Conservation (phyloP, 140 eudicot genomes). For the Oenanthe javanica region DNA sequence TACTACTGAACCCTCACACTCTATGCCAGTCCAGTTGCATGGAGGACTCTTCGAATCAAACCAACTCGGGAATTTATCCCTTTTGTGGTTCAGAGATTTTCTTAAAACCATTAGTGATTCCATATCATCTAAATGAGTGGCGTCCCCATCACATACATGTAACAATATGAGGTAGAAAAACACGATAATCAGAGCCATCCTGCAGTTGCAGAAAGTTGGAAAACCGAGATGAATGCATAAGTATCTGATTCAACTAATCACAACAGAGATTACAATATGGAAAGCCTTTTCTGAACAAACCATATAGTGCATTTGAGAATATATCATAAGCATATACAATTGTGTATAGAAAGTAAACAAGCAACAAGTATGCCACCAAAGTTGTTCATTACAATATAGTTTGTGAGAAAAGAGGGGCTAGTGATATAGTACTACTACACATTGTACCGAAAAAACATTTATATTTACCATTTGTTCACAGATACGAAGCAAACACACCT, state of each 20-base stretch:
- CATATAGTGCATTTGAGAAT: neutral
- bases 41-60: slow-evolving; percentile 44
- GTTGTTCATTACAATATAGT: too few relatives aligned
- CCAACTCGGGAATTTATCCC: slow-evolving; percentile 52
- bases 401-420: too few relatives aligned
- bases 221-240: neutral
- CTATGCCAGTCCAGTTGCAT: slow-evolving; percentile 81
- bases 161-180: slow-evolving; percentile 22
- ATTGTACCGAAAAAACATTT: too few relatives aligned
- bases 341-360: too few relatives aligned
- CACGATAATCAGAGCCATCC: slow-evolving; percentile 26
- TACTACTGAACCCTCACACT: slow-evolving; percentile 44
- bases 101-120: slow-evolving; percentile 39
- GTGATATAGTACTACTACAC: too few relatives aligned
- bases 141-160: slow-evolving; percentile 25
- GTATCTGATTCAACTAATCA: too few relatives aligned
- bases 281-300: neutral
- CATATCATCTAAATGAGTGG: slow-evolving; percentile 24
- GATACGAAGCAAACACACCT: too few relatives aligned
- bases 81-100: slow-evolving; percentile 30
- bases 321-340: neutral
- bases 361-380: too few relatives aligned
- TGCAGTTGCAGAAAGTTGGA: slow-evolving; percentile 9
- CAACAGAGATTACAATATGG: neutral
- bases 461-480: too few relatives aligned